These are phyloP conservation scores for Pyrus hybrid DNA, from an alignment of 331 rosid species.

Conservation along the genomic window DNA sequence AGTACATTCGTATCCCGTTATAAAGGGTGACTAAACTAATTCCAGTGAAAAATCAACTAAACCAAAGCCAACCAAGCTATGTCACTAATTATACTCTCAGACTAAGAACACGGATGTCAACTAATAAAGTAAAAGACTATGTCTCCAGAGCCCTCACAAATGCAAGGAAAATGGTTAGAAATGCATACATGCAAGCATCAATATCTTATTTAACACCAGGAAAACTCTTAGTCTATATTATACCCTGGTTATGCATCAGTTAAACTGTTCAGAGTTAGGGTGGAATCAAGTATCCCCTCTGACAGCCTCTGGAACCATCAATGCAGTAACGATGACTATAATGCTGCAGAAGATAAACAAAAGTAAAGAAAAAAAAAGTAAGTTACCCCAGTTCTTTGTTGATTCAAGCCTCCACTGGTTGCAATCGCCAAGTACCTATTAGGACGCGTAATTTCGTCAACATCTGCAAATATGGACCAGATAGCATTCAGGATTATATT, in stretches of 20 bases:
- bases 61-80: not conserved
- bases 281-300: not conserved
- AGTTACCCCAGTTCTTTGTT: constrained; percentile 95
- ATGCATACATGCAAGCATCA: not conserved
- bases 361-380: not conserved
- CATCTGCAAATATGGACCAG: constrained; percentile 43
- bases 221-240: not conserved
- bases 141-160: not conserved
- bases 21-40: not conserved
- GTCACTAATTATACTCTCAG: not conserved
- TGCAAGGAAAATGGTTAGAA: not conserved
- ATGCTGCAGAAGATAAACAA: constrained; percentile 3
- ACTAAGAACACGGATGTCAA: not conserved
- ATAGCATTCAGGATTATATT: not conserved
- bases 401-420: constrained; percentile 98
- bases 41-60: not conserved
- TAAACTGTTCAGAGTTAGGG: not conserved
- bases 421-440: constrained; percentile 81
- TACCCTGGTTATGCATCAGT: not conserved
- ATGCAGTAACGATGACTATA: not conserved
- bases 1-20: not conserved
- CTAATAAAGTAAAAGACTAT: not conserved
- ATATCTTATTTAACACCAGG: not conserved
- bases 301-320: not conserved
- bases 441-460: constrained; percentile 37